Evolutionary conservation across 2,329 filamentous ascomycete species (phyloP).

Genomic region (Nemania sp.): DNA sequence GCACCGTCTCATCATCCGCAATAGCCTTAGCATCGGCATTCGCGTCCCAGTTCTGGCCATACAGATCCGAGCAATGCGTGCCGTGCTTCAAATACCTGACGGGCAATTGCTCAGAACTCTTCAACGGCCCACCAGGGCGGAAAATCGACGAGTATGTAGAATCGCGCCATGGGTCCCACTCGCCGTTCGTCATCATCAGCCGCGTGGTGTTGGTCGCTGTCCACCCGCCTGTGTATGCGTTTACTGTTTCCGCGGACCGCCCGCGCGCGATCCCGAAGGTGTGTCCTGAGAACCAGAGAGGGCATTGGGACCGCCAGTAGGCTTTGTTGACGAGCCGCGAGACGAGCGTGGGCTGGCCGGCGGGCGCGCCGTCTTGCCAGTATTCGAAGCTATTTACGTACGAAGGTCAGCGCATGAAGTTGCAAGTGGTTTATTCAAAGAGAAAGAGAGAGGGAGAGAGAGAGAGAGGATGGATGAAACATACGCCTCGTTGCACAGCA

Average conservation of each 20-base stretch:
- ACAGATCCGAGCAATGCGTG: conserved; percentile 46
- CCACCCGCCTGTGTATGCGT: conserved; percentile 48
- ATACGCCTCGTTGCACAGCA: conserved; percentile 55
- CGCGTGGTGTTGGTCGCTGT: conserved; percentile 45
- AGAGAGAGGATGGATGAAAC: too few species aligned
- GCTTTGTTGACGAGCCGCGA: conserved; percentile 43
- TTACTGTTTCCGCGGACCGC: conserved; percentile 40
- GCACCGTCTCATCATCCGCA: conserved; percentile 53
- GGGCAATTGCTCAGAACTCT: conserved; percentile 40
- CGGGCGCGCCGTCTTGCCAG: conserved; percentile 51
- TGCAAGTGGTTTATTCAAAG: too few species aligned
- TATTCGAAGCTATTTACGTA: conserved; percentile 44
- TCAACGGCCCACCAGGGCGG: conserved; percentile 44
- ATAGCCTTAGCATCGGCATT: conserved; percentile 55
- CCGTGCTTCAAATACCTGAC: conserved; percentile 43
- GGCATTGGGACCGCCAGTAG: conserved; percentile 50
- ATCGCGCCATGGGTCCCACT: conserved; percentile 48
- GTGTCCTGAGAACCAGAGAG: conserved; percentile 49
- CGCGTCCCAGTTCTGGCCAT: conserved; percentile 50
- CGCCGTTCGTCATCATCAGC: conserved; percentile 46
- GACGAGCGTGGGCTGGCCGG: conserved; percentile 45
- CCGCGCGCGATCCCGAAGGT: conserved; percentile 41
- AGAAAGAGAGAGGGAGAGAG: too few species aligned
- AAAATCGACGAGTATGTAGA: conserved; percentile 43
- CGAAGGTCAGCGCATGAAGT: too few species aligned